Conservation (phyloP, 305 asterid species). For the Fraxinus platypoda region DNA sequence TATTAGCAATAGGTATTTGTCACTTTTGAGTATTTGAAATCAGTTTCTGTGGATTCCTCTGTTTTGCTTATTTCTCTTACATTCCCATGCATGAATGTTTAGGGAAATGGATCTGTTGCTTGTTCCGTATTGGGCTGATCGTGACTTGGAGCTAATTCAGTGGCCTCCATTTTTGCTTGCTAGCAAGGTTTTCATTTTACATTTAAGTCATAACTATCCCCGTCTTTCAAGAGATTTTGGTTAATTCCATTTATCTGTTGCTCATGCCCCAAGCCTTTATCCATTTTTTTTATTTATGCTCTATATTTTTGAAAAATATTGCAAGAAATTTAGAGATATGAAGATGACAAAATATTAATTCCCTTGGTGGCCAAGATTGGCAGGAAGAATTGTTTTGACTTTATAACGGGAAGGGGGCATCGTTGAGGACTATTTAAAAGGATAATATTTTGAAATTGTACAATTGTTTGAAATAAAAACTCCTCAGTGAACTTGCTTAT, state of each 20-base stretch:
- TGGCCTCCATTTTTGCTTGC: slow-evolving; percentile 99
- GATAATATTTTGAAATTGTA: not conserved
- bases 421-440: not conserved
- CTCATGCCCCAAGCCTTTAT: slow-evolving; percentile 9
- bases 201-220: slow-evolving; percentile 13
- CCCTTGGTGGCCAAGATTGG: slow-evolving; percentile 9
- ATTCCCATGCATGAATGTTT: slow-evolving; percentile 28
- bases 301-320: not conserved
- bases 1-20: slow-evolving; percentile 74
- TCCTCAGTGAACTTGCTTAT: not conserved
- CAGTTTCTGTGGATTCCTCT: slow-evolving; percentile 12
- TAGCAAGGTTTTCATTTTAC: slow-evolving; percentile 72
- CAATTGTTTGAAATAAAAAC: not conserved
- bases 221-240: slow-evolving; percentile 14
- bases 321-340: slow-evolving; percentile 10
- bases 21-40: slow-evolving; percentile 9
- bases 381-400: not conserved
- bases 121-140: slow-evolving; percentile 99
- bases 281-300: not conserved
- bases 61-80: slow-evolving; percentile 14
- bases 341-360: not conserved
- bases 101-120: slow-evolving; percentile 99
- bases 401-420: not conserved
- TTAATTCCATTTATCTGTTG: slow-evolving; percentile 15
- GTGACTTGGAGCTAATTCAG: slow-evolving; percentile 84